Conservation (phyloP, 2,329 filamentous ascomycete genomes). For the Cladosporium velox region DNA sequence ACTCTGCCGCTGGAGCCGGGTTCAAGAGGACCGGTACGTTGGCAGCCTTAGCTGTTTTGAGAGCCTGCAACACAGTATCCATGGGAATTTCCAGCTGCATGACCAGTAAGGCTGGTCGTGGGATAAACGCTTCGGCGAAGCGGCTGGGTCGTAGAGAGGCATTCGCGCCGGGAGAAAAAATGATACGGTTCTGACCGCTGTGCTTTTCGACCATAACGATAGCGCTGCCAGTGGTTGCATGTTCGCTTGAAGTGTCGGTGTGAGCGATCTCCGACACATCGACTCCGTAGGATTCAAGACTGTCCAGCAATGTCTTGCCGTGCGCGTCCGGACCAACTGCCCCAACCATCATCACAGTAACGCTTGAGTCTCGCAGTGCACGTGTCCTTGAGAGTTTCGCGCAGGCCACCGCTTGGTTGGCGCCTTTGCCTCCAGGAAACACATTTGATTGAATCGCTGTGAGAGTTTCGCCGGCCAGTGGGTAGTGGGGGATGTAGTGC, state of each 20-base stretch:
- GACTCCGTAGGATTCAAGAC: not conserved
- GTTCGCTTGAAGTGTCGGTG: not conserved
- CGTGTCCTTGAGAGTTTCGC: constrained; percentile 31
- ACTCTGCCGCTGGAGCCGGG: constrained; percentile 68
- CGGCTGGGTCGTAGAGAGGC: not conserved
- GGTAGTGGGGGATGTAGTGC: constrained; percentile 72
- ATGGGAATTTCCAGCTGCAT: constrained; percentile 45
- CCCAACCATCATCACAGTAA: not conserved
- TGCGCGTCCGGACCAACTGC: constrained; percentile 1
- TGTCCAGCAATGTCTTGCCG: not conserved
- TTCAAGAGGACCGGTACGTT: constrained; percentile 69
- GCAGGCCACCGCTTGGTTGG: constrained; percentile 76
- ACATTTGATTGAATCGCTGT: constrained; percentile 75
- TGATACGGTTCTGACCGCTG: not conserved
- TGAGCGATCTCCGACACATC: not conserved
- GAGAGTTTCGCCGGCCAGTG: constrained; percentile 86
- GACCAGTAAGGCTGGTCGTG: not conserved
- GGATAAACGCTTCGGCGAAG: not conserved
- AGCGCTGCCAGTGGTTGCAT: not conserved
- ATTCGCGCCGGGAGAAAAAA: not conserved
- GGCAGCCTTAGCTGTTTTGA: not conserved
- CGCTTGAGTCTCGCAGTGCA: not conserved
- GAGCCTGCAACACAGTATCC: not conserved
- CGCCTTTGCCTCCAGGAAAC: constrained; percentile 87
- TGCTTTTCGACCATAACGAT: not conserved